Evolutionary conservation across 495 filamentous ascomycete genomes (phyloP).

Genomic region (Penicillium steckii): DNA sequence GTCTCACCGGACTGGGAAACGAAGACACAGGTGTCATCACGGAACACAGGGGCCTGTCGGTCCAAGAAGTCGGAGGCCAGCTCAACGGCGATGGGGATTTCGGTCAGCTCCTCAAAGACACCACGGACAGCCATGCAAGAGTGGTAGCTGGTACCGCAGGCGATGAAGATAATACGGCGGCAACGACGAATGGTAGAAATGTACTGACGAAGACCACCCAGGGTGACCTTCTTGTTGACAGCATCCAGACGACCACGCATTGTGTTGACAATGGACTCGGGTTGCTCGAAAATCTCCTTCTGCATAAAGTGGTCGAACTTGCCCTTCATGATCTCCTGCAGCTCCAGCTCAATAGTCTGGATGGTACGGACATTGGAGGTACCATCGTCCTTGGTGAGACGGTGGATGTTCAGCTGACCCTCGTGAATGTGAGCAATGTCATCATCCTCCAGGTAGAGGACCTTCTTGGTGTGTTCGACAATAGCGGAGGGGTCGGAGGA

Average conservation of each 20-base stretch:
- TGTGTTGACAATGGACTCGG: conserved; percentile 97
- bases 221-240: conserved; percentile 87
- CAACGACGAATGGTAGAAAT: conserved; percentile 95
- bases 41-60: conserved; percentile 96
- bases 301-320: conserved; percentile 99
- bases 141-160: conserved; percentile 96
- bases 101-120: conserved; percentile 94
- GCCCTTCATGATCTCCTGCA: conserved; percentile 99
- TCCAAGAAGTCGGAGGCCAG: conserved; percentile 98
- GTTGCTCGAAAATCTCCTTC: conserved; percentile 99
- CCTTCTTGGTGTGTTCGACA: conserved; percentile 99
- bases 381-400: conserved; percentile 92
- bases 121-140: conserved; percentile 99
- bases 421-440: conserved; percentile 99
- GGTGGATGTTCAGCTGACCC: conserved; percentile 97
- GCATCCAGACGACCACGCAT: conserved; percentile 98
- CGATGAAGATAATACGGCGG: conserved; percentile 95
- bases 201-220: conserved; percentile 93
- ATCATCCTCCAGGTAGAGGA: conserved; percentile 98
- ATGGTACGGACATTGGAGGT: conserved; percentile 95
- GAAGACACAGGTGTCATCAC: conserved; percentile 98
- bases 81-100: conserved; percentile 96
- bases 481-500: conserved; percentile 98
- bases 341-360: conserved; percentile 95
- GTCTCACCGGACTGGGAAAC: conserved; percentile 99